Evolutionary conservation across 2,329 filamentous ascomycete species (phyloP).

Genomic region (Aspergillus sp.): DNA sequence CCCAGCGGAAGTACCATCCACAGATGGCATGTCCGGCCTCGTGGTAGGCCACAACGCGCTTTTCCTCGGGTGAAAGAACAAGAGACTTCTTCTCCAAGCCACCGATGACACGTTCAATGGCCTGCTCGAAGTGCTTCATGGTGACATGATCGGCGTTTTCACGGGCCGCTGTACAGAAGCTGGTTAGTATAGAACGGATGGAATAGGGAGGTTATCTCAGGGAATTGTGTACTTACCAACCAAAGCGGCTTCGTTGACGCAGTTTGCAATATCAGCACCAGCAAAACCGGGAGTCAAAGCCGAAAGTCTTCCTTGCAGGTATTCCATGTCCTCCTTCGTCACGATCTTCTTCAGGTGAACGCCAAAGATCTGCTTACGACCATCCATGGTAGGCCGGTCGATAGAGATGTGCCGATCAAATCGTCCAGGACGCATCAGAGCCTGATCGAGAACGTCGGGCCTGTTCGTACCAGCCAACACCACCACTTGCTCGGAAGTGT

Average conservation of each 20-base stretch:
- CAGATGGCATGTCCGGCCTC: conserved; percentile 98
- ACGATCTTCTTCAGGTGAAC: conserved; percentile 95
- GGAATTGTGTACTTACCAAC: conserved; percentile 66
- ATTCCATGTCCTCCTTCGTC: conserved; percentile 84
- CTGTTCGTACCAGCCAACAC: conserved; percentile 96
- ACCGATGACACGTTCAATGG: conserved; percentile 94
- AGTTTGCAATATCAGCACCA: conserved; percentile 97
- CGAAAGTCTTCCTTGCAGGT: conserved; percentile 82
- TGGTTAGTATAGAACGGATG: conserved; percentile 42
- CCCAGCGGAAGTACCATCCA: conserved; percentile 94
- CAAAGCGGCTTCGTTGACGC: conserved; percentile 94
- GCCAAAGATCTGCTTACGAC: conserved; percentile 91
- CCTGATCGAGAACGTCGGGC: conserved; percentile 91
- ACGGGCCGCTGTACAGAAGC: conserved; percentile 68
- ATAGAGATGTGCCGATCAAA: conserved; percentile 97
- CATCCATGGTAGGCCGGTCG: conserved; percentile 94
- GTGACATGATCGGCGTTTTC: conserved; percentile 75
- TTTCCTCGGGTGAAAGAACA: conserved; percentile 89
- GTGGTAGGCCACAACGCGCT: conserved; percentile 95
- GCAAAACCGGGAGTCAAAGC: conserved; percentile 95
- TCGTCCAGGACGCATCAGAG: conserved; percentile 91
- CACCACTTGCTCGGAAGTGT: conserved; percentile 93
- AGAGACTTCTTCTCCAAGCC: conserved; percentile 97
- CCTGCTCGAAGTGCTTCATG: conserved; percentile 93
- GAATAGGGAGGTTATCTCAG: neutral